These are phyloP conservation scores for Hyaloperonospora brassicae DNA, from an alignment of 352 stramenopile species.

Conservation along the genomic window DNA sequence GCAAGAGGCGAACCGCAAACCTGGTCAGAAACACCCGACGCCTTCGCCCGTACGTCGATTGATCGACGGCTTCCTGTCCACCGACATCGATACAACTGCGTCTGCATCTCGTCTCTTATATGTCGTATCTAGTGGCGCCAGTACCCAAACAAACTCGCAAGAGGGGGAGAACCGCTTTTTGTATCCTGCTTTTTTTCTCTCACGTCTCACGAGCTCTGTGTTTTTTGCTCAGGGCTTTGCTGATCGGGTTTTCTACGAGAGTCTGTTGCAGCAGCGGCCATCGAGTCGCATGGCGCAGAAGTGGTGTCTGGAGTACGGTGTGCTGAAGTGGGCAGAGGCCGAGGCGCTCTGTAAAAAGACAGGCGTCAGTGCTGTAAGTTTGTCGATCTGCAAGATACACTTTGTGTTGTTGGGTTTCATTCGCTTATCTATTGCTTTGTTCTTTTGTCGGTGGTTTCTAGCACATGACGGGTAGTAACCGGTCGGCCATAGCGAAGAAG, in stretches of 20 bases:
- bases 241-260: constrained; percentile 88
- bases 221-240: constrained; percentile 53
- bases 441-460: constrained; percentile 16
- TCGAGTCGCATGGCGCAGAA: constrained; percentile 84
- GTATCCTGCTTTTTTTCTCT: neutral
- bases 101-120: neutral
- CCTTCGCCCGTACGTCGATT: constrained; percentile 53
- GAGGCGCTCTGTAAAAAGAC: constrained; percentile 73
- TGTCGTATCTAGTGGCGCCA: too few species aligned
- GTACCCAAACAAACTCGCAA: too few species aligned
- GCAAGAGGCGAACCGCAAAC: constrained; percentile 84
- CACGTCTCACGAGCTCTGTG: neutral
- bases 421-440: neutral
- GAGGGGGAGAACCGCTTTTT: neutral
- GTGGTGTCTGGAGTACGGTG: constrained; percentile 86
- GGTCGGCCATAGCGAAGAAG: constrained; percentile 39
- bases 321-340: constrained; percentile 81
- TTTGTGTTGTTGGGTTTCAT: neutral
- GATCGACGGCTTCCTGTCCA: neutral
- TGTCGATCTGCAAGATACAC: constrained; percentile 3
- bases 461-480: constrained; percentile 45
- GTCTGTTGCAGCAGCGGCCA: constrained; percentile 74
- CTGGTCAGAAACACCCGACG: constrained; percentile 82
- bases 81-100: neutral
- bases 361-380: constrained; percentile 47